Percentiles rank a stretch among this genome's conserved stretches.
Evolutionary conservation across 352 stramenopile species (phyloP).

Genomic region (Globisporangium viniferum): DNA sequence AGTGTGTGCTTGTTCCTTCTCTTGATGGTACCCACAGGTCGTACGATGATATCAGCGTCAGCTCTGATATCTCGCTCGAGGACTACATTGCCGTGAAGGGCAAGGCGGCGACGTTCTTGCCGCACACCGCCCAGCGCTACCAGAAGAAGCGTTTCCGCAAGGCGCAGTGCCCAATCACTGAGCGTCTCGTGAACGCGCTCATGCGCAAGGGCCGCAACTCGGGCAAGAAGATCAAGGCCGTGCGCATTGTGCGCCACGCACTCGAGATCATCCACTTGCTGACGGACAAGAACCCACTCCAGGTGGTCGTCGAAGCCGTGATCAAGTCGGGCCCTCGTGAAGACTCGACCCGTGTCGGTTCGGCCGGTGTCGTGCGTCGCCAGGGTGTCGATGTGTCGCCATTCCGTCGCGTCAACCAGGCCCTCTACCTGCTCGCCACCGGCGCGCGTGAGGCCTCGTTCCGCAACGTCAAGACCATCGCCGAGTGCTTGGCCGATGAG

Average conservation of each 20-base stretch:
- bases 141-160: constrained; percentile 99
- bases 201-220: constrained; percentile 99
- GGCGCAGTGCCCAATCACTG: constrained; percentile 98
- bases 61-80: constrained; percentile 96
- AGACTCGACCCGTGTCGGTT: constrained; percentile 99
- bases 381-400: constrained; percentile 99
- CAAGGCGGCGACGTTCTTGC: constrained; percentile 98
- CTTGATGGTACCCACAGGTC: constrained; percentile 55
- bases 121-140: constrained; percentile 99
- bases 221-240: constrained; percentile 99
- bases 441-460: constrained; percentile 98
- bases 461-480: constrained; percentile 99
- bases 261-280: constrained; percentile 99
- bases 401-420: constrained; percentile 99
- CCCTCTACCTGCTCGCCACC: constrained; percentile 98
- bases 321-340: constrained; percentile 97
- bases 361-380: constrained; percentile 98
- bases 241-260: constrained; percentile 98
- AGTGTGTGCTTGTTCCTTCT: constrained; percentile 18
- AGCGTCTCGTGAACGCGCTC: constrained; percentile 96
- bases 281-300: constrained; percentile 99
- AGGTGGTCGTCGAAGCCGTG: constrained; percentile 93
- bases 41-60: constrained; percentile 99
- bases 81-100: constrained; percentile 99
- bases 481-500: constrained; percentile 99